Evolutionary conservation across 1,284 basidiomycete species (phyloP), one percentile per base, ranked within the genome.

Genomic region (Pisolithus thermaeus): DNA sequence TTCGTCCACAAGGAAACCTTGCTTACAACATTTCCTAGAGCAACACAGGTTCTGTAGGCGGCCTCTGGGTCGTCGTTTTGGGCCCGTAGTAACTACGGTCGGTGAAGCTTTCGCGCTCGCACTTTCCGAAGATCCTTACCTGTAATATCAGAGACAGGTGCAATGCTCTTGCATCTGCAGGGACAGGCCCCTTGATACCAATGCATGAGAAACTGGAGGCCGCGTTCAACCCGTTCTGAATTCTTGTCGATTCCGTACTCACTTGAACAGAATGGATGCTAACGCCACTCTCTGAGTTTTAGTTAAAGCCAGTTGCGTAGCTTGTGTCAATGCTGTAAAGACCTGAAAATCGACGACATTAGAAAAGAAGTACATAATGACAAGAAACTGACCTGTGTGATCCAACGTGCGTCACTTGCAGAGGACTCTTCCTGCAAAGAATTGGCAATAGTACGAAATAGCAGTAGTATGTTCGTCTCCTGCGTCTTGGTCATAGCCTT

Each of bases 391-490:
- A 86, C 81, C 59, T 78, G 73, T 14, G 70, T 69, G 11, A 78
- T 72, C 77, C 83, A 84, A 11, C 66, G 62, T 9, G 70, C 74
- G 22, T 77, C 73, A 27, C 73, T 67, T 25, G 76, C 55, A 3
- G 62, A 61, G 16, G 69, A 68, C 18, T 70, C 71, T 49, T 84
- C 79, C 57, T 84, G 80, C 63, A 93, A 87, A 32, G 80, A 72
- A 65, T 99, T 99, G 20, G 90, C 84, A 20, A 97, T 61, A 0
- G 84, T 84, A 20, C 96, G 80, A 49, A 97, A 70, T 1, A 89
- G 77, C n/a, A 99, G 78, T 58, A 97, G 75, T 8, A 87, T 78
- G 64, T 97, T 97, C 9, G 88, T 95, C 61, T 95, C 91, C 46
- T 84, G 75, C 2, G 79, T 67, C 69, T 94, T 96, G 4, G 73